A percentile compares a stretch with the other conserved stretches of the same genome.
Evolutionary conservation across 116 monocot genomes (phyloP).

Genomic region (Posidonia oceanica): DNA sequence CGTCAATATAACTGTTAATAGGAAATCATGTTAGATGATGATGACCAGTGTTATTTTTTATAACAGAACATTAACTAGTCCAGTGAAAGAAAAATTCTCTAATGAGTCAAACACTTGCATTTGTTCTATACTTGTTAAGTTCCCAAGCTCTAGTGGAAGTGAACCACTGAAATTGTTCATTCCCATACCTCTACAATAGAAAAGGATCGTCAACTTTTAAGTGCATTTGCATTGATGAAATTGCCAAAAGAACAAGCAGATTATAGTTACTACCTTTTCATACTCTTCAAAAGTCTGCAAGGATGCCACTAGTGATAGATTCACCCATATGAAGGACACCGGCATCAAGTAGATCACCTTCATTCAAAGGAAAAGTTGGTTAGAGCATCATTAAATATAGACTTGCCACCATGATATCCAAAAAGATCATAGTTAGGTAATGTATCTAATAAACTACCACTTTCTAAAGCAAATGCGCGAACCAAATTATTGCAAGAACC

Average conservation of each 20-base stretch:
- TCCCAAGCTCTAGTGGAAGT: no score
- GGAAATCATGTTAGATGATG: not conserved
- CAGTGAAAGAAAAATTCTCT: not conserved
- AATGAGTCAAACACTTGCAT: slow-evolving; percentile 17
- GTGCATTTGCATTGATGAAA: no score
- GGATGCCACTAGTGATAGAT: no score
- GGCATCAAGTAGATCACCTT: slow-evolving; percentile 59
- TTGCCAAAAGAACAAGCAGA: no score
- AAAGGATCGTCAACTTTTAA: no score
- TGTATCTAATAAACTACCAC: not conserved
- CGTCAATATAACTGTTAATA: slow-evolving; percentile 59
- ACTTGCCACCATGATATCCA: slow-evolving; percentile 13
- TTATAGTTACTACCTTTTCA: not conserved
- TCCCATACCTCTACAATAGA: no score
- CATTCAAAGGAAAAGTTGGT: not conserved
- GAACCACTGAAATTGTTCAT: no score
- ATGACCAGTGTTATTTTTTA: not conserved
- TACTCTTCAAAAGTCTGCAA: slow-evolving; percentile 89
- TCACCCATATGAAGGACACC: slow-evolving; percentile 97
- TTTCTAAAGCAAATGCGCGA: no score
- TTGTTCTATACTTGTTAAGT: slow-evolving; percentile 26
- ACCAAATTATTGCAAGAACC: slow-evolving; percentile 3
- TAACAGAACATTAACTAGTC: not conserved
- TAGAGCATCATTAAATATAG: not conserved
- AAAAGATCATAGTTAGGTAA: not conserved